Evolutionary conservation across 2,329 filamentous ascomycete species (phyloP), one percentile per base, ranked within the genome.

Genomic region (Didymella exigua): DNA sequence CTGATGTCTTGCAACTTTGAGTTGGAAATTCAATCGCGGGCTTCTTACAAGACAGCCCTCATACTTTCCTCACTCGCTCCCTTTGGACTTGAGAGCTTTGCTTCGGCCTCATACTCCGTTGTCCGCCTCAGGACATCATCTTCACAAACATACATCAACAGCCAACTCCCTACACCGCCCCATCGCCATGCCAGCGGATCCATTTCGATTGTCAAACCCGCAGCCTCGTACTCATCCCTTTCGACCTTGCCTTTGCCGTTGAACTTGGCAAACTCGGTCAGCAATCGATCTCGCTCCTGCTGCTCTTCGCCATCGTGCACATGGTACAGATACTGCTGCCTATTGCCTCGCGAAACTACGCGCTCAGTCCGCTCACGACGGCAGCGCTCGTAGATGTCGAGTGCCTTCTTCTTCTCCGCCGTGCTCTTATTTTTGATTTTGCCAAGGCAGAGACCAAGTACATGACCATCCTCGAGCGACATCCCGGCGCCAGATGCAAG

Each of bases 291-390:
- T 0, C 85, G 75, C 44, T 82, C 78, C 47, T 76, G 60, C 67
- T 87, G 86, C 55, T 84, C 82, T 0, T 75, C 68, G 0, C 85
- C 86, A 57, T 88, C 85, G 5, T 81, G 78, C 2, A 88, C 71
- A 58, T 88, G 85, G 48, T 87, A 87, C 1, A 88, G 75, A 63
- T 82, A 80, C 62, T 87, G 85, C 58, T 88, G 84, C 11, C 79
- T 68, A n/a, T 84, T 86, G 0, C 86, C 85, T 2, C 85, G 72
- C 10, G 81, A 74, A 0, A 88, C 86, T 0, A 89, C 80, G 58
- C 78, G 81, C 40, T 86, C 82, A 0, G 86, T 88, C 4, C 86
- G 77, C 40, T 80, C 74, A 23, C 84, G 80, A 1, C 86, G 78
- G 52, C 84, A 85, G 5, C 76, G 73, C 66, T 89, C 83, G 58